These are phyloP conservation scores for Apiospora aurea DNA, from an alignment of 2,329 filamentous ascomycete genomes.

Conservation along the genomic window DNA sequence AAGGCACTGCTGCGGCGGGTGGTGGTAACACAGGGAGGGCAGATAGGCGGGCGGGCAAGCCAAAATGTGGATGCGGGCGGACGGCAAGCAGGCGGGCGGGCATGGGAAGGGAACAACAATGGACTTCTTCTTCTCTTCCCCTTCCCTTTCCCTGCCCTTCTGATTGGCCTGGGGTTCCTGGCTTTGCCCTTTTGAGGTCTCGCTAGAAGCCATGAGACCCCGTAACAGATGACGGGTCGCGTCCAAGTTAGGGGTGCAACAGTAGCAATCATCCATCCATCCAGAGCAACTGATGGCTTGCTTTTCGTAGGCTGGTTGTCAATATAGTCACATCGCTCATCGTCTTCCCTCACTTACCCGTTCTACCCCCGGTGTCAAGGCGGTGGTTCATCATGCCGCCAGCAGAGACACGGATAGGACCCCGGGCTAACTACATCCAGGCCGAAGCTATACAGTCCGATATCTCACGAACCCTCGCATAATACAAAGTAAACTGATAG, in stretches of 20 bases:
- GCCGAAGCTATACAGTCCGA: too few species aligned
- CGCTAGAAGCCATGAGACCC: background rate
- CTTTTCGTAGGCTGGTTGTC: too few species aligned
- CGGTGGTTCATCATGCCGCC: background rate
- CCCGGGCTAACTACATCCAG: too few species aligned
- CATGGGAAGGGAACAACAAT: constrained; percentile 13
- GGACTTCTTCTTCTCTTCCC: constrained; percentile 9
- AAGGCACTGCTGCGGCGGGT: background rate
- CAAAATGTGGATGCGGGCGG: constrained; percentile 11
- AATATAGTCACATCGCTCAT: constrained; percentile 2
- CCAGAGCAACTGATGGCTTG: background rate
- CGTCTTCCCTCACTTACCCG: background rate
- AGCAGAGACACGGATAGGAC: too few species aligned
- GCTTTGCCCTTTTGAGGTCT: background rate
- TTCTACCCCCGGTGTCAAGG: background rate
- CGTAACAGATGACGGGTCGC: background rate
- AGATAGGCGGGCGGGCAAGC: background rate
- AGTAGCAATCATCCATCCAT: background rate
- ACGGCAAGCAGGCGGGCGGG: constrained; percentile 13
- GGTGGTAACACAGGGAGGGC: background rate
- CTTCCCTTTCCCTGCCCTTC: background rate
- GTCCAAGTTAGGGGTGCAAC: constrained; percentile 4
- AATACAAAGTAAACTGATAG: too few species aligned
- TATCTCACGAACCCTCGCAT: too few species aligned
- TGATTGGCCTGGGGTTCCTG: constrained; percentile 14